phyloP scores from a whole-genome alignment of 345 rosid genomes.

The Arabidopsis arenosa region DNA sequence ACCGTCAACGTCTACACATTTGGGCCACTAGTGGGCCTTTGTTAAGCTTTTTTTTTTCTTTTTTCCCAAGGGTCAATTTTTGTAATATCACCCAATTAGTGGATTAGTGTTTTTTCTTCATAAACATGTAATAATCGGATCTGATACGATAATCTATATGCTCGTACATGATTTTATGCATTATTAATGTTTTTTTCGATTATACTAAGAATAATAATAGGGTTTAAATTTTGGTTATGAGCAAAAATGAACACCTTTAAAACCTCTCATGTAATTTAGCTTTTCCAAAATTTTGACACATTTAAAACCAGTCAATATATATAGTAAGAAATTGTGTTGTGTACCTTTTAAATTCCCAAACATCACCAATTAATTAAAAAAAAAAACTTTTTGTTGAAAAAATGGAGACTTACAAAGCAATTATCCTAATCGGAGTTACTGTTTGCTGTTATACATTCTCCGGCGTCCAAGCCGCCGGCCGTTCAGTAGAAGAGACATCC shows the following conservation, averaged over 20 bases:
- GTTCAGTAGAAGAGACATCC: neutral
- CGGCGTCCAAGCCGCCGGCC: conserved; percentile 2
- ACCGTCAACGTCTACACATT: neutral
- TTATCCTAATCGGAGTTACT: conserved; percentile 21
- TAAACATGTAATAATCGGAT: neutral
- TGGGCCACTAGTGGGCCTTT: conserved; percentile 33
- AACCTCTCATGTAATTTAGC: neutral
- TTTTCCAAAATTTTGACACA: neutral
- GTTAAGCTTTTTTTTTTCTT: neutral
- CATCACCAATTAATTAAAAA: neutral
- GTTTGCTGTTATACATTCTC: conserved; percentile 7
- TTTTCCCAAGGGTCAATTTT: neutral
- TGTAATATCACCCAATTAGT: neutral
- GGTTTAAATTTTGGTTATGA: conserved; percentile 10
- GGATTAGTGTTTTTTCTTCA: neutral
- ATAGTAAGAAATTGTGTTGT: neutral
- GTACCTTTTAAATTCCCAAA: neutral
- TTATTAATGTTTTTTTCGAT: neutral
- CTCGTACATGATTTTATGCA: neutral
- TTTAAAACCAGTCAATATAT: conserved; percentile 21
- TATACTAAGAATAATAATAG: neutral
- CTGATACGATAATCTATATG: no score
- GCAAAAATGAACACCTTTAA: neutral
- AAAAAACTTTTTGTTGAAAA: neutral
- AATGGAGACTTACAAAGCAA: conserved; percentile 41